Conservation (phyloP, 306 rosid genomes). For the Adenanthera pavonina region DNA sequence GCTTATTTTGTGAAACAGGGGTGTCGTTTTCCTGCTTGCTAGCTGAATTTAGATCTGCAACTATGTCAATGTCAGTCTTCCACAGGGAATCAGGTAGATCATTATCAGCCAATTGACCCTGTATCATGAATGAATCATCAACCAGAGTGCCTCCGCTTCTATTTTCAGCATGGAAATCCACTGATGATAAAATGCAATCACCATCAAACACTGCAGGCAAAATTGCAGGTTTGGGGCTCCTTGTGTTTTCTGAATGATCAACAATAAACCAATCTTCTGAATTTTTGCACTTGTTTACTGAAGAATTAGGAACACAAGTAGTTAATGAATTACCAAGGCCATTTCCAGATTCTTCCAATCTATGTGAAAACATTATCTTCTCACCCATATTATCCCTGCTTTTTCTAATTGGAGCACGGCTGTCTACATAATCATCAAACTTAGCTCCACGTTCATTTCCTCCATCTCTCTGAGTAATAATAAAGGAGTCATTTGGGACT, state of each 20-base stretch:
- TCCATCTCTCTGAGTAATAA: slow-evolving; percentile 42
- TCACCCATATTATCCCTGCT: slow-evolving; percentile 46
- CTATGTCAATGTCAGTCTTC: slow-evolving; percentile 57
- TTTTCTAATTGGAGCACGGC: slow-evolving; percentile 41
- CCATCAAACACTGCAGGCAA: slow-evolving; percentile 44
- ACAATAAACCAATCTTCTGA: slow-evolving; percentile 61
- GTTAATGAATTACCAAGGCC: slow-evolving; percentile 45
- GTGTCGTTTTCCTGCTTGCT: slow-evolving; percentile 40
- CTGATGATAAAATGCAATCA: slow-evolving; percentile 42
- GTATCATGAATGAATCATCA: slow-evolving; percentile 77
- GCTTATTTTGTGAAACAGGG: slow-evolving; percentile 42
- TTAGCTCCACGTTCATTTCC: slow-evolving; percentile 51
- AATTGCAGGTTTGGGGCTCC: slow-evolving; percentile 34
- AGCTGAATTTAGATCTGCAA: slow-evolving; percentile 51
- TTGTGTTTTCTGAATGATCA: slow-evolving; percentile 47
- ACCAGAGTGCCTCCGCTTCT: slow-evolving; percentile 35
- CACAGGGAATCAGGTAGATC: slow-evolving; percentile 49
- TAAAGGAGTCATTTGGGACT: slow-evolving; percentile 57
- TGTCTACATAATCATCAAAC: slow-evolving; percentile 48
- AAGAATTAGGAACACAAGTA: slow-evolving; percentile 48
- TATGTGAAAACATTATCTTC: slow-evolving; percentile 48
- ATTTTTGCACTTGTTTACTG: slow-evolving; percentile 43
- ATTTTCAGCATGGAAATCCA: slow-evolving; percentile 40
- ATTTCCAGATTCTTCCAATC: slow-evolving; percentile 44
- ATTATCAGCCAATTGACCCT: slow-evolving; percentile 47